Base-by-base conservation (phyloP, 2,329 filamentous ascomycete genomes). In the Alternaria gaisen region DNA sequence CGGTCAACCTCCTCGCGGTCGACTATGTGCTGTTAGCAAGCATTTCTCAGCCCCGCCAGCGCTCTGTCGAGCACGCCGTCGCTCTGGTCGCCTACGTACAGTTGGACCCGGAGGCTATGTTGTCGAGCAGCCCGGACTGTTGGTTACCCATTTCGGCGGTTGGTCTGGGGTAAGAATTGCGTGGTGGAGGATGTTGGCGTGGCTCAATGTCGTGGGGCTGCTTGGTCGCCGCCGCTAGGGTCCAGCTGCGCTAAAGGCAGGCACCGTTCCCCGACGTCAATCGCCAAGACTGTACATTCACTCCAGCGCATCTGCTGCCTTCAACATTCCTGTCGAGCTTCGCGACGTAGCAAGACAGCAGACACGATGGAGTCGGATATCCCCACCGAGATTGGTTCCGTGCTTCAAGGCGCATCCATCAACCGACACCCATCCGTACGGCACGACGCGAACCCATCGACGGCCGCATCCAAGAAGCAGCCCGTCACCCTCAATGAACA, bases 1-100 rank as follows among this genome's bases (percentile, higher is more conserved):
- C 95, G 88, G 79, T 98, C 95, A 62, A 99, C 93, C 81, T 99
- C 95, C 75, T 99, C 95, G 80, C 92, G 90, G 84, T 99, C 92
- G 84, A 99, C 94, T 98, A 64, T 61, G 57, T 41, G 52, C 44
- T 57, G 65, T 77, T 60, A 76, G 72, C 66, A 61, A 57, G 50
- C 41, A 56, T 50, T 68, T 68, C 70, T 72, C 70, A 75, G 71
- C 69, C 69, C 71, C 71, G 66, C 71, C 65, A 60, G 41, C 53
- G 56, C 63, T 65, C 66, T 66, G 22, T 58, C 63, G 64, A 70
- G 69, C 64, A 60, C 57, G 59, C 53, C 58, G 26, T 24, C n/a
- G 55, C 14, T 53, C 56, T 48, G 18, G 50, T 43, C 42, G 54
- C 32, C 58, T 56, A 80, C 88, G 69, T 83, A 97, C 94, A 99